phyloP scores from a whole-genome alignment of 441 rosid genomes.

The Arabidopsis hybrid region DNA sequence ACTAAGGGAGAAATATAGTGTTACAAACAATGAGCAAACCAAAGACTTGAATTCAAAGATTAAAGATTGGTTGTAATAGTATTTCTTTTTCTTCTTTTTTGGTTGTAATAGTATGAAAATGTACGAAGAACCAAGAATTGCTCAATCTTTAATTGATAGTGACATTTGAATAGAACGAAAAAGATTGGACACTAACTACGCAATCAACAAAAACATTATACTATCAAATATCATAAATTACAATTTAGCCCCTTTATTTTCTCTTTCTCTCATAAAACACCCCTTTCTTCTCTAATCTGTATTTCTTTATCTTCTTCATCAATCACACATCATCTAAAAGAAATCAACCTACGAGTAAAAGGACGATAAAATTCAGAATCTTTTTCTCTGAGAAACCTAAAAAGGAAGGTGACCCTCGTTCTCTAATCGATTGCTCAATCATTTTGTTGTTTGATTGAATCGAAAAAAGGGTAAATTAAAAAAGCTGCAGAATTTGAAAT shows the following conservation, averaged over 20 bases:
- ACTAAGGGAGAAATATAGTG: background rate
- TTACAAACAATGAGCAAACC: background rate
- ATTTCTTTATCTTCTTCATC: conserved; percentile 16
- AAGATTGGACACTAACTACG: conserved; percentile 41
- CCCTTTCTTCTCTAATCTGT: conserved; percentile 22
- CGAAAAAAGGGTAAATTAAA: background rate
- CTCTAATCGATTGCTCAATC: conserved; percentile 40
- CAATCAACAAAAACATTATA: conserved; percentile 3
- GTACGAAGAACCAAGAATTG: conserved; percentile 7
- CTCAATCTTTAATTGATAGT: conserved; percentile 15
- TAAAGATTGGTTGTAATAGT: conserved; percentile 29
- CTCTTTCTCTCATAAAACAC: background rate
- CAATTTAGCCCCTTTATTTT: conserved; percentile 3
- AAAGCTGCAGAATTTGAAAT: conserved; percentile 36
- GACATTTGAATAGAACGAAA: conserved; percentile 42
- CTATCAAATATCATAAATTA: background rate
- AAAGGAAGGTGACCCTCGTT: conserved; percentile 31
- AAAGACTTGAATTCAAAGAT: conserved; percentile 29
- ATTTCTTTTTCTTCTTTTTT: background rate
- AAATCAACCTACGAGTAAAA: conserved; percentile 31
- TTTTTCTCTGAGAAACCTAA: background rate
- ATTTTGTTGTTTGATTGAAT: conserved; percentile 18
- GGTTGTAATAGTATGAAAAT: conserved; percentile 11
- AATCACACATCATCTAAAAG: conserved; percentile 17
- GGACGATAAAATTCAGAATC: conserved; percentile 25